Percentiles rank a stretch among this genome's conserved stretches.
Conservation (phyloP, 352 stramenopile species). For the Pythium rhizo-oryzae region DNA sequence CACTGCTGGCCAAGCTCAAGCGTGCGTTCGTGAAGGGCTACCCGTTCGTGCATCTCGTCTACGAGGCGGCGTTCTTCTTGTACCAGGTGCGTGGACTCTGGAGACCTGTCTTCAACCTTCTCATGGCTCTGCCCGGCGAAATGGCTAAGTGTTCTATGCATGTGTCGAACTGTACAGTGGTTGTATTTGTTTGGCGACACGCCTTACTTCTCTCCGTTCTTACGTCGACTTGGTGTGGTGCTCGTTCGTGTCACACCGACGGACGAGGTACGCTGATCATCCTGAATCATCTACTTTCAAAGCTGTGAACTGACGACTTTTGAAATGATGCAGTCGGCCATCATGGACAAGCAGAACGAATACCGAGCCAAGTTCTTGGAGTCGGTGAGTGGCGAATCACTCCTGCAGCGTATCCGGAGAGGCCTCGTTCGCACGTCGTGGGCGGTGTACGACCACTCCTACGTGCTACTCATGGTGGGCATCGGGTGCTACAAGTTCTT, state of each 20-base stretch:
- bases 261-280: slow-evolving; percentile 51
- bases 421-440: slow-evolving; percentile 57
- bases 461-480: slow-evolving; percentile 72
- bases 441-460: slow-evolving; percentile 79
- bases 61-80: slow-evolving; percentile 82
- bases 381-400: slow-evolving; percentile 43
- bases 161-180: slow-evolving; percentile 49
- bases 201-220: slow-evolving; percentile 80
- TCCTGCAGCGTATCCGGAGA: slow-evolving; percentile 48
- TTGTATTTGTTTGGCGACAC: slow-evolving; percentile 87
- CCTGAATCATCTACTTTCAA: neutral
- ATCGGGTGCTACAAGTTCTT: slow-evolving; percentile 87
- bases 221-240: slow-evolving; percentile 69
- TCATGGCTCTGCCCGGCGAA: neutral
- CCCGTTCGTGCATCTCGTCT: slow-evolving; percentile 76
- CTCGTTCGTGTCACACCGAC: slow-evolving; percentile 72
- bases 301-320: neutral
- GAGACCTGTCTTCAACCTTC: too few relatives aligned
- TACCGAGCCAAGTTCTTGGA: slow-evolving; percentile 57
- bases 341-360: slow-evolving; percentile 56
- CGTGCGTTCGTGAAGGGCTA: slow-evolving; percentile 67
- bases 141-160: neutral
- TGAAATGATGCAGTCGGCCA: slow-evolving; percentile 35
- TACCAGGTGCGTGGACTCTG: slow-evolving; percentile 51
- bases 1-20: slow-evolving; percentile 54